Conservation (phyloP, 2,329 filamentous ascomycete species). For the Hortaea werneckii region DNA sequence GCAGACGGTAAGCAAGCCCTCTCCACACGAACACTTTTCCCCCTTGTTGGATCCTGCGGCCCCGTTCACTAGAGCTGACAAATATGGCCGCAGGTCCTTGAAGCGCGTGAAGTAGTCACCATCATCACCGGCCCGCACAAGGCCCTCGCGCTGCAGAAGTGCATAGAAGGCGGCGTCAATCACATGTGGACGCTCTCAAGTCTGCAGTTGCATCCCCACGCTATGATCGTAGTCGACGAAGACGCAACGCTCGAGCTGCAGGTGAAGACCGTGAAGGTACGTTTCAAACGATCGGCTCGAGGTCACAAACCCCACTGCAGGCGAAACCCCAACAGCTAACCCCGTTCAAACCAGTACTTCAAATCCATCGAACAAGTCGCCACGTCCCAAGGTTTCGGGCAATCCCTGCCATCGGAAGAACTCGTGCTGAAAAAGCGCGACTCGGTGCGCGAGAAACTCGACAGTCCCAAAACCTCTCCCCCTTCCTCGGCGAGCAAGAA, state of each 20-base stretch:
- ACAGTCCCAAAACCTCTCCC: slow-evolving; percentile 16
- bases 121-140: slow-evolving; percentile 78
- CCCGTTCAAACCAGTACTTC: slow-evolving; percentile 30
- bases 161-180: slow-evolving; percentile 71
- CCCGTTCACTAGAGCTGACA: neutral
- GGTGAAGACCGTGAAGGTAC: slow-evolving; percentile 33
- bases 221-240: slow-evolving; percentile 75
- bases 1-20: slow-evolving; percentile 49
- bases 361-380: slow-evolving; percentile 41
- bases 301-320: neutral
- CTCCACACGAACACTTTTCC: too few relatives aligned
- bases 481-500: slow-evolving; percentile 5
- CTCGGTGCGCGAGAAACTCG: slow-evolving; percentile 25
- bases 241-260: slow-evolving; percentile 47
- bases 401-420: slow-evolving; percentile 30
- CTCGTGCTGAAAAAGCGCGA: slow-evolving; percentile 24
- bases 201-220: slow-evolving; percentile 69
- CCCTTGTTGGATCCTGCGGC: too few relatives aligned
- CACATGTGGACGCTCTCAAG: slow-evolving; percentile 86
- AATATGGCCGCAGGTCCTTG: neutral
- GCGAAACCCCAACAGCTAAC: too few relatives aligned
- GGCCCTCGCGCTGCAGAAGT: slow-evolving; percentile 66
- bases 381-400: slow-evolving; percentile 34
- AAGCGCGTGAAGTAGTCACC: slow-evolving; percentile 67
- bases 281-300: too few relatives aligned